These are phyloP conservation scores for Monosporascus ibericus DNA, from an alignment of 2,329 filamentous ascomycete genomes.

Conservation along the genomic window DNA sequence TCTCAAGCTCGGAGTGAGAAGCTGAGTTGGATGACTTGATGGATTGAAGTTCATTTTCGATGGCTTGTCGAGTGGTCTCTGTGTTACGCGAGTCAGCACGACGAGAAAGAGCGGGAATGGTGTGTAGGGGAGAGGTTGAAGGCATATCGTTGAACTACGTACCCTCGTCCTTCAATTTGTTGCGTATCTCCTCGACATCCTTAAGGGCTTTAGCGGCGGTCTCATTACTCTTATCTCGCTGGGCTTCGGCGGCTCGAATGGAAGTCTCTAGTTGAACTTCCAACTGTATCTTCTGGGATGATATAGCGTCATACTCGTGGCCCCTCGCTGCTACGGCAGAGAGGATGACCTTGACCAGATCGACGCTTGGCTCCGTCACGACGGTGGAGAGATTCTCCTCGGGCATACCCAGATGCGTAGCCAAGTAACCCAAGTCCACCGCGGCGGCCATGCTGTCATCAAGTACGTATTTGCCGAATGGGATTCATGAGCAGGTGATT, in stretches of 20 bases:
- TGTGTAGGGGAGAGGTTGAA: not conserved
- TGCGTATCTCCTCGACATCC: conserved; percentile 74
- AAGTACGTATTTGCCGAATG: conserved; percentile 11
- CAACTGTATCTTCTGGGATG: conserved; percentile 79
- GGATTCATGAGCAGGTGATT: conserved; percentile 17
- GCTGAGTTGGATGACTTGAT: conserved; percentile 70
- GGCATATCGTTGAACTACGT: conserved; percentile 18
- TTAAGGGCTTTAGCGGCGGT: conserved; percentile 78
- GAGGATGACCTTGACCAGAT: conserved; percentile 71
- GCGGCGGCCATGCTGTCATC: conserved; percentile 52
- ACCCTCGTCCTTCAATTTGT: conserved; percentile 81
- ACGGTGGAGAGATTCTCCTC: conserved; percentile 56
- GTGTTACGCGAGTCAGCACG: conserved; percentile 11
- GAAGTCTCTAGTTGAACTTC: conserved; percentile 93
- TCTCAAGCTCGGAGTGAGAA: conserved; percentile 68
- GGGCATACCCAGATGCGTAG: conserved; percentile 64
- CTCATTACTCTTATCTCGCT: conserved; percentile 73
- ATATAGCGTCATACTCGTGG: conserved; percentile 73
- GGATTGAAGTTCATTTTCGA: conserved; percentile 76
- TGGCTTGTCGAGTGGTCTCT: conserved; percentile 70
- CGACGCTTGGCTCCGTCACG: conserved; percentile 64
- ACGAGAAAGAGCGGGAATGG: not conserved
- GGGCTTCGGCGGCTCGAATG: conserved; percentile 75
- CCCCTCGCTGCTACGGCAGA: conserved; percentile 71
- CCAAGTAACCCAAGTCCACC: conserved; percentile 67